A percentile compares a stretch with the other conserved stretches of the same genome.
These are phyloP conservation scores for Schizothecium vesticola DNA, from an alignment of 495 filamentous ascomycete genomes.

Conservation along the genomic window DNA sequence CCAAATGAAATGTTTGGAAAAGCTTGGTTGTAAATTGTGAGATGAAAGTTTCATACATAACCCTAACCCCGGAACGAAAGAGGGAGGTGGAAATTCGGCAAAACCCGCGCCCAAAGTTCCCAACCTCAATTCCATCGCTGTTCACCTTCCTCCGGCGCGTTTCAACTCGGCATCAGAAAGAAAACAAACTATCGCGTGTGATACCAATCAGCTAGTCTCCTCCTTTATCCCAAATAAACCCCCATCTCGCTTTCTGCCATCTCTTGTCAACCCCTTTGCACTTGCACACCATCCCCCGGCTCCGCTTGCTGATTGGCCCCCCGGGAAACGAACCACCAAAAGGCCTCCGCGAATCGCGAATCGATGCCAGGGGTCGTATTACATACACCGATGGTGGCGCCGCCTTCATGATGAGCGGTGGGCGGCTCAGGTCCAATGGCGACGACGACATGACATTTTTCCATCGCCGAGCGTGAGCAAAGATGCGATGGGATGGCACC, in stretches of 20 bases:
- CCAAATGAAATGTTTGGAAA: no score
- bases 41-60: no score
- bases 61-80: not conserved
- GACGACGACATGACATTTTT: not conserved
- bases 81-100: not conserved
- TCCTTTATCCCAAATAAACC: not conserved
- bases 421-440: not conserved
- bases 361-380: not conserved
- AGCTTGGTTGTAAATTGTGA: no score
- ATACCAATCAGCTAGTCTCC: not conserved
- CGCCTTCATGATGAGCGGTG: not conserved
- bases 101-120: not conserved
- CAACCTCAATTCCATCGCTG: not conserved
- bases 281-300: not conserved
- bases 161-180: not conserved
- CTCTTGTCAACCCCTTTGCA: not conserved
- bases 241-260: not conserved
- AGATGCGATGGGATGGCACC: not conserved
- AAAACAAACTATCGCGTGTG: not conserved
- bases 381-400: not conserved
- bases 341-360: not conserved
- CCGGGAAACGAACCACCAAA: not conserved
- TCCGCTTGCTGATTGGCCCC: not conserved
- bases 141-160: not conserved
- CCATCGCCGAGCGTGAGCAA: not conserved